Evolutionary conservation across 129 eudicot species (phyloP).

Genomic region (Pseudognaphalium luteoalbum): DNA sequence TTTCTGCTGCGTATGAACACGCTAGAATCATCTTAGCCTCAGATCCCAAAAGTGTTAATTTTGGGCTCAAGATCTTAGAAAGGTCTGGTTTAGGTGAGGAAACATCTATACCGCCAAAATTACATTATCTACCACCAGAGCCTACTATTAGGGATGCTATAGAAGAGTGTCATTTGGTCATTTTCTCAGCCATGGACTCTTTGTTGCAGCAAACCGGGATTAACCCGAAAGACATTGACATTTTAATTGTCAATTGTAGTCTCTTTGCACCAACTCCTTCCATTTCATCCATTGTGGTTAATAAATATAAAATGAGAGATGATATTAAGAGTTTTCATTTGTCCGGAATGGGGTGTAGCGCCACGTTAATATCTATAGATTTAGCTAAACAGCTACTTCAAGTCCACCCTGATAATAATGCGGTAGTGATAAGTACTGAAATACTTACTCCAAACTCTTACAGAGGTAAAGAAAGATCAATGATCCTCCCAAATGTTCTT

Average conservation of each 20-base stretch:
- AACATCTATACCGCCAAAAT: not conserved
- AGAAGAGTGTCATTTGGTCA: not conserved
- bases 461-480: not conserved
- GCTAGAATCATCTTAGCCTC: not conserved
- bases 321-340: not conserved
- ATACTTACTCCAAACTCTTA: not conserved
- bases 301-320: slow-evolving; percentile 8
- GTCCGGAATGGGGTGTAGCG: slow-evolving; percentile 18
- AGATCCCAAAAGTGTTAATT: not conserved
- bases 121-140: not conserved
- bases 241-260: slow-evolving; percentile 8
- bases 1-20: not conserved
- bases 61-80: slow-evolving; percentile 2
- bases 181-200: slow-evolving; percentile 17
- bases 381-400: not conserved
- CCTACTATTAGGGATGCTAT: not conserved
- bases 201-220: not conserved
- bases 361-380: slow-evolving; percentile 2
- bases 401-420: not conserved
- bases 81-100: slow-evolving; percentile 13
- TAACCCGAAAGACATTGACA: not conserved
- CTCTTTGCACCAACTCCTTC: slow-evolving; percentile 9
- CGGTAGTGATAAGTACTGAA: slow-evolving; percentile 5
- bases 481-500: not conserved
- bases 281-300: not conserved